Percentiles rank a stretch among this genome's conserved stretches.
Evolutionary conservation across 345 rosid species (phyloP).

Genomic region (Xanthoceras sorbifolium): DNA sequence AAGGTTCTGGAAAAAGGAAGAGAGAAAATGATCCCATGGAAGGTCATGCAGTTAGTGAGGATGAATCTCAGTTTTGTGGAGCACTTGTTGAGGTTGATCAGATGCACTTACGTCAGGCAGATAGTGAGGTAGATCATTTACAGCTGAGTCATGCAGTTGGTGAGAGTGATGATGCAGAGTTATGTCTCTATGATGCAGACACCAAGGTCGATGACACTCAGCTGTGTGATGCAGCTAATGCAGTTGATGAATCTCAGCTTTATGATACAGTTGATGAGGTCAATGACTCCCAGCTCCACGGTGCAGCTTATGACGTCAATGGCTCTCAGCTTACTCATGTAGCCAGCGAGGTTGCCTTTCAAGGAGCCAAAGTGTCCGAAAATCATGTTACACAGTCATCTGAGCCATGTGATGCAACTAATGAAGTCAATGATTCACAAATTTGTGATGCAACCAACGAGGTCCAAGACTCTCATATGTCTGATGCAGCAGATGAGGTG

Average conservation of each 20-base stretch:
- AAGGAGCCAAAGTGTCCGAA: conserved; percentile 22
- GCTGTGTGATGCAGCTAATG: conserved; percentile 40
- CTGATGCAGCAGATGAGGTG: conserved; percentile 19
- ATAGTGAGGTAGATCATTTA: conserved; percentile 34
- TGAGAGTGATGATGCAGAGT: conserved; percentile 40
- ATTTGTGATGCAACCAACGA: conserved; percentile 19
- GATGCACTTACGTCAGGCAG: conserved; percentile 39
- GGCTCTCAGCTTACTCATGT: conserved; percentile 23
- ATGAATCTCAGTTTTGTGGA: conserved; percentile 50
- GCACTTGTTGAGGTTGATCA: conserved; percentile 57
- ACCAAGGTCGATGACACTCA: conserved; percentile 44
- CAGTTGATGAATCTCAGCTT: conserved; percentile 36
- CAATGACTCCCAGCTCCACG: conserved; percentile 29
- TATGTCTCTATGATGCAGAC: conserved; percentile 34
- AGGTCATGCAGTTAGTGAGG: conserved; percentile 54
- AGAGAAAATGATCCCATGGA: conserved; percentile 63
- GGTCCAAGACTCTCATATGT: conserved; percentile 19
- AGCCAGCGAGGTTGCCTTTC: conserved; percentile 22
- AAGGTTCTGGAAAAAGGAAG: conserved; percentile 62
- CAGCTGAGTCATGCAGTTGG: conserved; percentile 34
- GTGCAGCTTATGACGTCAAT: conserved; percentile 27
- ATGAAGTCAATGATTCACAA: conserved; percentile 30
- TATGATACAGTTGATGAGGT: conserved; percentile 29
- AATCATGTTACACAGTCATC: conserved; percentile 29
- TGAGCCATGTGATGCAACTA: conserved; percentile 36